Evolutionary conservation across 2,329 filamentous ascomycete genomes (phyloP).

Genomic region (Arthrobotrys sinensis): DNA sequence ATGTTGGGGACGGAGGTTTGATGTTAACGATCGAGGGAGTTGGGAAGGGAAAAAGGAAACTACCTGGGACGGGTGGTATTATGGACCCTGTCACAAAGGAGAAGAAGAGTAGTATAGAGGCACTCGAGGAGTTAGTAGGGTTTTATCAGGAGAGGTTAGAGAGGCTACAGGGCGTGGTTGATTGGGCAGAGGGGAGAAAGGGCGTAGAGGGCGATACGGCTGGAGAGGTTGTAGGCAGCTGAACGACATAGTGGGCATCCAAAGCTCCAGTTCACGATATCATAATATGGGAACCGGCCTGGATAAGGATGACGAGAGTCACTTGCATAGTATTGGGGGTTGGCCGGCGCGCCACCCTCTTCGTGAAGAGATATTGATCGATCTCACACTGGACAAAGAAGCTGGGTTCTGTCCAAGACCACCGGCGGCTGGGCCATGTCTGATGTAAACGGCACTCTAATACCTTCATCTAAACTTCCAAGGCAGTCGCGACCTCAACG

Average conservation of each 20-base stretch:
- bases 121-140: conserved; percentile 49
- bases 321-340: background rate
- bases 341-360: background rate
- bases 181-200: conserved; percentile 57
- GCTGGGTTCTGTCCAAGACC: background rate
- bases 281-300: background rate
- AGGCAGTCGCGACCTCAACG: background rate
- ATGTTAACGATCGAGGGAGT: conserved; percentile 77
- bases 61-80: conserved; percentile 64
- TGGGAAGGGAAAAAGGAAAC: conserved; percentile 64
- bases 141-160: conserved; percentile 53
- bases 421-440: background rate
- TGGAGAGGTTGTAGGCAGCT: conserved; percentile 31
- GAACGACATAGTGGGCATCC: conserved; percentile 8
- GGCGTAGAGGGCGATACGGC: conserved; percentile 38
- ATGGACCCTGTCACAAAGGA: conserved; percentile 62
- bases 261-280: conserved; percentile 2
- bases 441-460: background rate
- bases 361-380: background rate
- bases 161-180: conserved; percentile 51
- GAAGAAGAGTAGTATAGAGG: conserved; percentile 41
- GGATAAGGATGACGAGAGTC: background rate
- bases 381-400: background rate
- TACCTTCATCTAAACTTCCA: background rate
- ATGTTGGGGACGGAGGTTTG: conserved; percentile 69